Base-by-base conservation (phyloP, 257 asterid genomes). In the Echium plantagineum region DNA sequence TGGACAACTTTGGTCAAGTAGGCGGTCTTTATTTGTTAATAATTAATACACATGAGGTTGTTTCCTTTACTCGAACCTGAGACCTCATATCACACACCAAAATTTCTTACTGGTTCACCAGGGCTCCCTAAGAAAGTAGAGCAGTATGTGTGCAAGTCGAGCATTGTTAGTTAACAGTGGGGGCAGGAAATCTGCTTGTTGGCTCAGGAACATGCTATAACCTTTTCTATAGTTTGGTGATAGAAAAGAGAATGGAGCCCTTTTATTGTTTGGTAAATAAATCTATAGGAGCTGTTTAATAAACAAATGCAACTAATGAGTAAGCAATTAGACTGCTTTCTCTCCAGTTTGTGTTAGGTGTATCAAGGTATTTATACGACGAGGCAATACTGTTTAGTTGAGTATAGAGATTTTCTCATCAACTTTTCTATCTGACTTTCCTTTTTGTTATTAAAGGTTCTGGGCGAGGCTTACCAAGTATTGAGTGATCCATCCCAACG, bases 401-500 rank as follows among this genome's bases (percentile, higher is more conserved):
- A 5, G 22, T 57, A 8, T 57, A 17, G 2, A 18, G 15, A 18
- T 7, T 5, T 53, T 6, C 32, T 47, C 8, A 7, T n/a, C 42
- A 15, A 21, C 67, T 63, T 24, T 59, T 66, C 73, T 68, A 18
- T 52, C 58, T 6, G 59, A 68, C 57, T 74, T 26, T 46, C 56
- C 48, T 58, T 63, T 9, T 67, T 59, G 58, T 73, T 48, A 61
- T 62, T 60, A 73, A 77, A 93, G 99, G 88, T 89, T 73, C 70
- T 93, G 77, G 99, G 99, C 24, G 99, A 93, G 84, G 99, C 99
- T 68, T 93, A 93, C 80, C 99, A 93, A 77, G 99, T 93, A 70
- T 72, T 93, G 70, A 81, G 99, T 69, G 95, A 93, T 77, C 89
- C 99, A 48, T 52, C 85, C 53, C 99, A 89, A 73, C 85, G 97